Base-by-base conservation (phyloP, 1,284 basidiomycete species). In the Ustilago sp. region DNA sequence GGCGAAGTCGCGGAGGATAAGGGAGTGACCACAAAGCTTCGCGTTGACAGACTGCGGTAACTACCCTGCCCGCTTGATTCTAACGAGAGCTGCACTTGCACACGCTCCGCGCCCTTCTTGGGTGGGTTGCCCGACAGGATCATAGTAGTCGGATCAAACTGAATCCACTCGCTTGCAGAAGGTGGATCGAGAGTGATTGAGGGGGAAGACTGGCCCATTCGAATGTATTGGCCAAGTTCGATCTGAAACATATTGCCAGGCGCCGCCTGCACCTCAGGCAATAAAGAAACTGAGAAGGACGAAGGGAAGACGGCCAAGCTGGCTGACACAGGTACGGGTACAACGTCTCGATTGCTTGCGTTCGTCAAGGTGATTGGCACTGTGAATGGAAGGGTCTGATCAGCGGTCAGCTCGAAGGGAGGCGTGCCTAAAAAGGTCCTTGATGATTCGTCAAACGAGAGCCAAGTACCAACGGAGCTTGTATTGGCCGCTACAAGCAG, bases 381-480 rank as follows among this genome's bases (percentile, higher is more conserved):
- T 0, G 86, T 80, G 9, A 88, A 31, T 2, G 57, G 19, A 1
- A 54, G 12, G n/a, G 64, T 83, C 77, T 75, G 83, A 38, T 76
- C 68, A 23, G 74, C 63, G 79, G 80, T 80, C 65, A 82, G 80
- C 63, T 79, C 87, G 83, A 59, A 80, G 3, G 90, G 90, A 19
- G 91, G 90, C 2, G 88, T 87, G 5, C 94, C 94, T 60, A 88
- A 90, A 17, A 96, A 87, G 2, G 89, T 89, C 60, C 88, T 88
- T 59, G 87, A 90, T 3, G 65, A 79, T 31, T 86, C 72, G 75
- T 93, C 89, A 78, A 91, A 94, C 31, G 88, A 86, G 31, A 95
- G 87, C 92, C 93, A 94, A 28, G 86, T 78, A 4, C 61, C 70
- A 54, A 87, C 83, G 68, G 89, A 88, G 41, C 86, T 85, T 31